phyloP scores from a whole-genome alignment of 2,329 filamentous ascomycete genomes.

The Fusarium denticulatum region DNA sequence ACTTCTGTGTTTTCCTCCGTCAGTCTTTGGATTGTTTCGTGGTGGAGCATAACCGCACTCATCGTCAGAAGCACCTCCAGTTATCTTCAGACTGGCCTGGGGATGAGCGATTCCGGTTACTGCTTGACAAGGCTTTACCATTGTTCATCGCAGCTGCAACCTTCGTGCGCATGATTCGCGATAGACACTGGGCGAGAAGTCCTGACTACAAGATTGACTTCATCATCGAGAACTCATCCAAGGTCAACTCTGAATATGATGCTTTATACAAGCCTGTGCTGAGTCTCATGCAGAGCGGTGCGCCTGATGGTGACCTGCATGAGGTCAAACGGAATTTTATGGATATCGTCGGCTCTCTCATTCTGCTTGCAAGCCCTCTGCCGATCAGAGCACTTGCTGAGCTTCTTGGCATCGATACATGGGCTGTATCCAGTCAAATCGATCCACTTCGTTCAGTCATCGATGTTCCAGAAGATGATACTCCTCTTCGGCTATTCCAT shows the following conservation, averaged over 20 bases:
- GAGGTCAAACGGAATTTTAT: accelerated
- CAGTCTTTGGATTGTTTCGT: accelerated
- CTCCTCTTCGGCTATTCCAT: conserved; percentile 42
- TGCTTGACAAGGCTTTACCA: neutral
- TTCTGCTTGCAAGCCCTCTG: conserved; percentile 36
- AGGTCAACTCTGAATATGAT: neutral
- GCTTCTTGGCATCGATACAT: neutral
- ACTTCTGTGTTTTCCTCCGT: neutral
- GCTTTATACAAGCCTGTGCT: neutral
- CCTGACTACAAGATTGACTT: neutral
- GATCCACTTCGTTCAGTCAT: neutral
- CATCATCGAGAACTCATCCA: neutral
- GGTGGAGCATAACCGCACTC: neutral
- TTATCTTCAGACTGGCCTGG: neutral
- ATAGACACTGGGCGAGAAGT: neutral
- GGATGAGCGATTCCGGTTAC: accelerated
- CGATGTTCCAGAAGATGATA: neutral
- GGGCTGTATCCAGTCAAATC: neutral
- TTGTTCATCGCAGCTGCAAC: neutral
- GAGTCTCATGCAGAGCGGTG: neutral
- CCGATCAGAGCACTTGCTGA: conserved; percentile 2
- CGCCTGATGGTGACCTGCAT: neutral
- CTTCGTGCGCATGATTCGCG: neutral
- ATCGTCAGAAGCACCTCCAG: neutral
- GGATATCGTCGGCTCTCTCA: conserved; percentile 37